Conservation (phyloP, 2,329 filamentous ascomycete genomes). For the Drechslerella coelobrocha region DNA sequence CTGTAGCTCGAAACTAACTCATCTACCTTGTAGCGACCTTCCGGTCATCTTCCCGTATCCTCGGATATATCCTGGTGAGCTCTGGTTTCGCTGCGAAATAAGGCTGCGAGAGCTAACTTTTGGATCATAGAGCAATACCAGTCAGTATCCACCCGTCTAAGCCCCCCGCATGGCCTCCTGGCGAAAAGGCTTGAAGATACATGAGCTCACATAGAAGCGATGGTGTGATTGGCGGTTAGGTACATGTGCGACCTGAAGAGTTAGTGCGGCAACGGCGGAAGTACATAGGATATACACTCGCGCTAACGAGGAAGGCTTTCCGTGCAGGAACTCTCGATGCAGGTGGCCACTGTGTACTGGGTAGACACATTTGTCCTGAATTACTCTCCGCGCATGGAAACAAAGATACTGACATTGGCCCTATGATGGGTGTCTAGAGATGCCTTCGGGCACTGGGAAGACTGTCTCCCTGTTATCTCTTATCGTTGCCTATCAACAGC, state of each 20-base stretch:
- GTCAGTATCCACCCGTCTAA: constrained; percentile 51
- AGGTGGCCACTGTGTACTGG: constrained; percentile 88
- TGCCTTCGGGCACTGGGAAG: constrained; percentile 98
- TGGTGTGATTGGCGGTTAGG: constrained; percentile 57
- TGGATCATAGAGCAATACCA: constrained; percentile 65
- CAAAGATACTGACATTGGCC: background rate
- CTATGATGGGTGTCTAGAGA: constrained; percentile 65
- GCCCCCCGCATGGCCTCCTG: background rate
- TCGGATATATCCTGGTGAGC: constrained; percentile 66
- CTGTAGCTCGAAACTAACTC: background rate
- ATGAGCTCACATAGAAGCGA: background rate
- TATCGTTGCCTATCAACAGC: constrained; percentile 95
- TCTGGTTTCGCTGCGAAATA: constrained; percentile 36
- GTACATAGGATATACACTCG: background rate
- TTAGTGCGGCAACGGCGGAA: constrained; percentile 51
- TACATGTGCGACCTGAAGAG: constrained; percentile 86
- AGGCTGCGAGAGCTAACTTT: constrained; percentile 25
- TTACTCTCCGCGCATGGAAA: background rate
- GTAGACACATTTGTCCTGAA: constrained; percentile 7
- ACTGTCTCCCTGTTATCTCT: constrained; percentile 93
- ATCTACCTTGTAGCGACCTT: constrained; percentile 60
- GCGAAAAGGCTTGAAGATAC: background rate
- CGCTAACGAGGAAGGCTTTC: constrained; percentile 5
- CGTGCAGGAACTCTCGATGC: constrained; percentile 77
- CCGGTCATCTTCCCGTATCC: constrained; percentile 68